These are phyloP conservation scores for Puccinia triticina DNA, from an alignment of 1,284 basidiomycete species.

Conservation along the genomic window DNA sequence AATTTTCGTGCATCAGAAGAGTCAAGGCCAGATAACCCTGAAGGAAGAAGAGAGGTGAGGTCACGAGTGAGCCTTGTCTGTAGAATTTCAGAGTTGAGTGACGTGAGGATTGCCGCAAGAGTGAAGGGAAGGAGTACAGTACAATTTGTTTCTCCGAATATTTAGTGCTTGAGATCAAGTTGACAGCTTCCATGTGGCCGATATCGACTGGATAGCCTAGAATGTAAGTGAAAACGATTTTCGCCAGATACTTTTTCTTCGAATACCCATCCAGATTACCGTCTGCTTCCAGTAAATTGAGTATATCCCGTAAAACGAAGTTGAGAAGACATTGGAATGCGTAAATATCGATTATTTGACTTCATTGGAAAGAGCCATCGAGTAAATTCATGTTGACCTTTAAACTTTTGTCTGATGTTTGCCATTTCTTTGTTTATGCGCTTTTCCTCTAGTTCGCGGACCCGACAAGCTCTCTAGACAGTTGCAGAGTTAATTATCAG, in stretches of 20 bases:
- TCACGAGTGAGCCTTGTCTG: conserved; percentile 5
- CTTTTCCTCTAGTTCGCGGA: conserved; percentile 90
- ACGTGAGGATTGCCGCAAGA: background rate
- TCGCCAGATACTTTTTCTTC: conserved; percentile 89
- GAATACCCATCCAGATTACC: conserved; percentile 97
- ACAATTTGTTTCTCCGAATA: conserved; percentile 99
- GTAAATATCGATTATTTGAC: background rate
- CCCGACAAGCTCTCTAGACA: conserved; percentile 73
- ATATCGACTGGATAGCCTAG: conserved; percentile 98
- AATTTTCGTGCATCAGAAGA: conserved; percentile 96
- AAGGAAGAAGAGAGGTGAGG: background rate
- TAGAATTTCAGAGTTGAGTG: background rate
- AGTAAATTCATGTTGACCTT: conserved; percentile 66
- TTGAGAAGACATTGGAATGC: background rate
- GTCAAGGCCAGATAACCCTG: conserved; percentile 97
- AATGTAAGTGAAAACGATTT: conserved; percentile 99
- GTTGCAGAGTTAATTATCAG: background rate
- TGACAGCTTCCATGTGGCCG: conserved; percentile 98
- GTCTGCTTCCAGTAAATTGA: conserved; percentile 65
- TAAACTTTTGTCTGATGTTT: conserved; percentile 98
- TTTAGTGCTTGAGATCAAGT: conserved; percentile 90
- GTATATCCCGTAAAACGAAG: background rate
- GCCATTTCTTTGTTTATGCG: conserved; percentile 99
- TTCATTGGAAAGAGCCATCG: background rate
- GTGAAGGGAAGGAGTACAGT: conserved; percentile 58